Evolutionary conservation across 2,329 filamentous ascomycete species (phyloP), one percentile per base, ranked within the genome.

Genomic region (Pseudocercospora cruenta): DNA sequence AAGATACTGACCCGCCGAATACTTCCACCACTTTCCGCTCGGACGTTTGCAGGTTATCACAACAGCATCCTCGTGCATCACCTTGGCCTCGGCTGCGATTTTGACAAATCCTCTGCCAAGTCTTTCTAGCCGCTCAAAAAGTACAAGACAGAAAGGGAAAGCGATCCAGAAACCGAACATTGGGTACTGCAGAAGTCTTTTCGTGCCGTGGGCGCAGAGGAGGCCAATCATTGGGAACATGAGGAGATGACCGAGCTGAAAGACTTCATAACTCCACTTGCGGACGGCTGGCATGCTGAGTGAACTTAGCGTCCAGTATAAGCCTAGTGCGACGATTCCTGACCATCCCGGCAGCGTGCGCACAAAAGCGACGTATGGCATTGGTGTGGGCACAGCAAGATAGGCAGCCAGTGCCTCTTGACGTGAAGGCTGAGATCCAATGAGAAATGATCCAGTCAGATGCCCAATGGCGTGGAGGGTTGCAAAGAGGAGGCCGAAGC

Each of bases 141-240:
- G 67, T 1, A 88, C 80, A 0, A 87, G 72, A 0, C 86, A 76
- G 0, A 83, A 82, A 0, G 85, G 86, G 24, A 87, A 81, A 1
- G 84, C 84, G 1, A 88, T 80, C 74, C 84, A 86, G 71, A 85
- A 87, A 1, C 85, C 85, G 16, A 87, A 81, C 82, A 87, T 86
- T 1, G 85, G 84, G 74, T 77, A 82, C 68, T 87, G 85, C 0
- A 88, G 72, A 0, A 87, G 74, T 2, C 74, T 80, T 0, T 80
- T 78, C 0, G 84, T 84, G 0, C 86, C 86, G 68, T 88, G 86
- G 0, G 83, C 85, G 73, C 83, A 83, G 70, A 87, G 80, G 0
- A 87, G 76, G 0, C 82, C 85, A 28, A 88, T 83, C 21, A 88
- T 84, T 8, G 85, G 86, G 49, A 83, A 87, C 83, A 87, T 87